Conservation (phyloP, 23 red algal genomes). For the Gracilaria domingensis region DNA sequence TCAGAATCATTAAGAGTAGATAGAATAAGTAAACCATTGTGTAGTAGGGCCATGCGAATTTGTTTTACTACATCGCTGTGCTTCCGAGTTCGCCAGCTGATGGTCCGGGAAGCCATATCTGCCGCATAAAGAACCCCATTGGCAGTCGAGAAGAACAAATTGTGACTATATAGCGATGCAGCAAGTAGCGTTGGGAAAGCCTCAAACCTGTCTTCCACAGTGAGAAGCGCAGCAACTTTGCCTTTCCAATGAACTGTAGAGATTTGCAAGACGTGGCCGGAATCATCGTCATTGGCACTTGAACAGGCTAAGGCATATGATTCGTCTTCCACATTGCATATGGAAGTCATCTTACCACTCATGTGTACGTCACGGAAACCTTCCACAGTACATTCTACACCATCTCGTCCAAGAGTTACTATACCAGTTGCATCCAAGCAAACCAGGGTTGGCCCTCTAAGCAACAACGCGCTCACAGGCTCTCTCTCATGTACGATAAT, state of each 20-base stretch:
- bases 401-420: background rate
- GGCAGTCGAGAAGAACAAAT: conserved; percentile 13
- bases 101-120: background rate
- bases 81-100: background rate
- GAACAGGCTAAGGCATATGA: background rate
- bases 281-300: too few relatives aligned
- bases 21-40: conserved; percentile 15
- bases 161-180: background rate
- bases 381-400: background rate
- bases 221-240: background rate
- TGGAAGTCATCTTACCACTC: background rate
- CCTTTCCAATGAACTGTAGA: conserved; percentile 6
- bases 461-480: background rate
- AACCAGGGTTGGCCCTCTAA: conserved; percentile 14
- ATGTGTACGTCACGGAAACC: background rate
- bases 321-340: conserved; percentile 34
- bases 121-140: background rate
- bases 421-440: background rate
- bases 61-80: conserved; percentile 16
- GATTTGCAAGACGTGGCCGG: background rate
- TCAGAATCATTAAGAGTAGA: conserved; percentile 9
- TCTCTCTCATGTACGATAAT: conserved; percentile 5
- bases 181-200: background rate
- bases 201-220: background rate
- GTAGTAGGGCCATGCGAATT: background rate